These are phyloP conservation scores for Trifolium fragiferum DNA, from an alignment of 306 rosid species.

Conservation along the genomic window DNA sequence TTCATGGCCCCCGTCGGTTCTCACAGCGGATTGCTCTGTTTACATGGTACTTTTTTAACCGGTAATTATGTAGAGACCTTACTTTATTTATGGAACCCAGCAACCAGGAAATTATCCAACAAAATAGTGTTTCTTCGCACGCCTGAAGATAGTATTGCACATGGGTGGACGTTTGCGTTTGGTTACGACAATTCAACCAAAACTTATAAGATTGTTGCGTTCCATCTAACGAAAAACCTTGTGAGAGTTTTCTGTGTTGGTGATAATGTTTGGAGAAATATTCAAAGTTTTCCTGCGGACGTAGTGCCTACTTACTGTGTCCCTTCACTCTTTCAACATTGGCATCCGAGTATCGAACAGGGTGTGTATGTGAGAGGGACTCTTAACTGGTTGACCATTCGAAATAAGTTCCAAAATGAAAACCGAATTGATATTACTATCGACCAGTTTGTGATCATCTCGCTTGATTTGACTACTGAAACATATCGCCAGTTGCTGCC, in stretches of 20 bases:
- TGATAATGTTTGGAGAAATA: background rate
- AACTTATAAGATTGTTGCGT: background rate
- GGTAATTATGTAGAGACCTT: background rate
- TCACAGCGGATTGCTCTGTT: background rate
- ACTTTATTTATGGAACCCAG: background rate
- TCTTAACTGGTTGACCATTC: background rate
- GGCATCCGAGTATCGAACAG: no score
- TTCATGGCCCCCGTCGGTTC: background rate
- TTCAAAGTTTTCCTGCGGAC: background rate
- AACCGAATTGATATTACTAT: background rate
- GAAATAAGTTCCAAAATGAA: background rate
- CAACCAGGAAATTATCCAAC: background rate
- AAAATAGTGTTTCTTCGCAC: background rate
- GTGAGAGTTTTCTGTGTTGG: background rate
- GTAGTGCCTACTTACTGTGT: no score
- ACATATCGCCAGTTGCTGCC: no score
- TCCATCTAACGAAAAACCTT: background rate
- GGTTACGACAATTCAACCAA: background rate
- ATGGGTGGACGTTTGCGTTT: background rate
- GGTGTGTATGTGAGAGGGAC: background rate
- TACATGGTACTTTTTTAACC: fast-evolving
- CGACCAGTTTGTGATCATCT: background rate
- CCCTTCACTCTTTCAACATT: no score
- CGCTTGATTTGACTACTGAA: background rate
- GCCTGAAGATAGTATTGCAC: no score